Evolutionary conservation across 768 basidiomycete genomes (phyloP), one percentile per base, ranked within the genome.

Genomic region (Lactarius indigo): DNA sequence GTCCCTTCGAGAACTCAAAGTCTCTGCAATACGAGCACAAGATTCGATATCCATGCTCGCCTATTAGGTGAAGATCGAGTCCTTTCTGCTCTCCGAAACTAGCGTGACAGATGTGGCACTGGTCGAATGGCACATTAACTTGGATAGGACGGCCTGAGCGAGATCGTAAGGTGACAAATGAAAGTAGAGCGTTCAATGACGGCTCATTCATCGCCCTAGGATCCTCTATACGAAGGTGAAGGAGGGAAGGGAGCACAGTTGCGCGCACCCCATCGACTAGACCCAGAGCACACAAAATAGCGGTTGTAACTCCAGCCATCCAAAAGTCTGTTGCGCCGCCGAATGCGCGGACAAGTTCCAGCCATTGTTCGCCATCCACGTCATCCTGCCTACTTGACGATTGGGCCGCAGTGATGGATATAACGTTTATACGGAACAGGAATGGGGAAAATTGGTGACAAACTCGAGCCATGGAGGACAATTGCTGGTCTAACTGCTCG

Each of bases 271-370:
- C 42, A 8, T 44, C 20, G 20, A 20, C 42, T 10, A 5, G 20
- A 10, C 20, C 18, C 42, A 42, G 76, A 74, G 42, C 42, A 44
- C 20, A 44, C 42, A 44, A n/a, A 20, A 44, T 10, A 8, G 20
- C 20, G 3, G 42, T 4, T 0, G 18, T 3, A 44, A 5, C 9
- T 9, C 42, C 10, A 44, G 20, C 20, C 20, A 44, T 20, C 1
- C 0, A 3, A n/a, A 44, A 1, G 42, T 44, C 20, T n/a, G 9
- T 44, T 44, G 42, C 42, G 9, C 42, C 20, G 9, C 42, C 4
- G 18, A 44, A 44, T n/a, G 42, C 4, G 42, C 42, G 41, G 17
- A 41, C 15, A 41, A 41, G 6, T 18, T 44, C 42, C 42, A 10
- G 9, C 42, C 42, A 44, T n/a, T 10, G 42, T 44, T 9, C 42